Conservation (phyloP, 192 early-diverging fungal species). For the Backusella australiensis region DNA sequence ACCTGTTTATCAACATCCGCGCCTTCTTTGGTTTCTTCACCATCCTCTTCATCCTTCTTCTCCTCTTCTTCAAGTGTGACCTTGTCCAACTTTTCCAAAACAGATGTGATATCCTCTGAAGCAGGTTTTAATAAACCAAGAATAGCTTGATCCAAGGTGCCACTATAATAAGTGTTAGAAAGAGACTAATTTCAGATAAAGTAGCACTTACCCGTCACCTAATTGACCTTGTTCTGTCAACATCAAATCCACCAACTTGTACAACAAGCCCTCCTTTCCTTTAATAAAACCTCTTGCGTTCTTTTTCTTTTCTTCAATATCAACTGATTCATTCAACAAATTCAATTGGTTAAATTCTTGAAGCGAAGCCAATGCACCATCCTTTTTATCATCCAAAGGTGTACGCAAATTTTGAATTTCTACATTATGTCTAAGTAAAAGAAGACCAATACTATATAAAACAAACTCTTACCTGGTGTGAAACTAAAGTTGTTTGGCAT, state of each 20-base stretch:
- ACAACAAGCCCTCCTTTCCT: constrained; percentile 41
- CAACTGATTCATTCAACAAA: constrained; percentile 44
- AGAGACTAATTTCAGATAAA: background rate
- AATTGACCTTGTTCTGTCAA: constrained; percentile 65
- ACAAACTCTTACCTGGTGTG: background rate
- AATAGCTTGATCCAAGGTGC: constrained; percentile 48
- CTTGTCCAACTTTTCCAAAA: background rate
- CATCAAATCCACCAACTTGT: constrained; percentile 59
- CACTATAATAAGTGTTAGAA: constrained; percentile 24
- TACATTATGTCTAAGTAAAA: background rate
- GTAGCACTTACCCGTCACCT: constrained; percentile 44
- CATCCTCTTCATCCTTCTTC: constrained; percentile 7
- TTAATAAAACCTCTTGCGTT: constrained; percentile 33
- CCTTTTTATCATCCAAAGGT: constrained; percentile 9
- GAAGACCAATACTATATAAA: background rate
- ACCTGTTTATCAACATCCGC: background rate
- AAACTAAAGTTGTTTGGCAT: constrained; percentile 1
- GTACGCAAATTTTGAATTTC: background rate
- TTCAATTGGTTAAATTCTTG: background rate
- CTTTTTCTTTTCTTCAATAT: constrained; percentile 44
- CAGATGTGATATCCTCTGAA: background rate
- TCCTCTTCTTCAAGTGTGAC: background rate
- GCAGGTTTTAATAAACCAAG: constrained; percentile 37
- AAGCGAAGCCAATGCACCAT: background rate
- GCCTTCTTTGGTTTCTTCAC: constrained; percentile 31